Conservation (phyloP, 192 early-diverging fungal genomes). For the Linnemannia exigua region DNA sequence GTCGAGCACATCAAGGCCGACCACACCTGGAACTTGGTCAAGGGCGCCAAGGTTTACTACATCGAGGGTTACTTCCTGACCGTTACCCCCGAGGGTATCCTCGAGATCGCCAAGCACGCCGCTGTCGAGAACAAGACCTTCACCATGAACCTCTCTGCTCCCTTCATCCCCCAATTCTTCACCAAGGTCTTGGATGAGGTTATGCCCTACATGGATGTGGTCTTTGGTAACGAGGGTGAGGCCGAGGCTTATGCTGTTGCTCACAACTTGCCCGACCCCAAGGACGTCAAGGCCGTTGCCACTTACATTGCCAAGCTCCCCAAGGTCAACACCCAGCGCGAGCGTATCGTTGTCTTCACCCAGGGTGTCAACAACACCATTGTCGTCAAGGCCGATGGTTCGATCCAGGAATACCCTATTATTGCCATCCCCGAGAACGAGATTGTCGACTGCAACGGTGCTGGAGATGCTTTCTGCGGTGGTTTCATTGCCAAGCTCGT, state of each 20-base stretch:
- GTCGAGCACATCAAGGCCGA: constrained; percentile 65
- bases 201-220: constrained; percentile 89
- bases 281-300: constrained; percentile 88
- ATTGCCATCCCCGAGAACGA: constrained; percentile 71
- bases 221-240: constrained; percentile 98
- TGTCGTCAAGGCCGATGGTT: constrained; percentile 78
- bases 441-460: constrained; percentile 98
- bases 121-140: constrained; percentile 87
- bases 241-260: constrained; percentile 86
- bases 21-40: constrained; percentile 90
- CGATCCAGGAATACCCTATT: constrained; percentile 72
- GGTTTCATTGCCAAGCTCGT: constrained; percentile 92
- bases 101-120: constrained; percentile 92
- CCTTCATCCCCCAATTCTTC: constrained; percentile 97
- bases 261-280: constrained; percentile 71
- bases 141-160: constrained; percentile 95
- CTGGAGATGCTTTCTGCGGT: constrained; percentile 97
- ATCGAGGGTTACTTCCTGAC: constrained; percentile 96
- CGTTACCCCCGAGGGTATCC: constrained; percentile 87
- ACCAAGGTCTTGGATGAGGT: constrained; percentile 82
- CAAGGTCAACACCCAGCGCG: constrained; percentile 77
- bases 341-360: constrained; percentile 93
- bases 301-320: constrained; percentile 85
- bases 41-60: constrained; percentile 93
- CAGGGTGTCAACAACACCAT: constrained; percentile 86